A percentile compares a stretch with the other conserved stretches of the same genome.
These are phyloP conservation scores for Cordyceps cateniannulata DNA, from an alignment of 2,329 filamentous ascomycete genomes.

Conservation along the genomic window DNA sequence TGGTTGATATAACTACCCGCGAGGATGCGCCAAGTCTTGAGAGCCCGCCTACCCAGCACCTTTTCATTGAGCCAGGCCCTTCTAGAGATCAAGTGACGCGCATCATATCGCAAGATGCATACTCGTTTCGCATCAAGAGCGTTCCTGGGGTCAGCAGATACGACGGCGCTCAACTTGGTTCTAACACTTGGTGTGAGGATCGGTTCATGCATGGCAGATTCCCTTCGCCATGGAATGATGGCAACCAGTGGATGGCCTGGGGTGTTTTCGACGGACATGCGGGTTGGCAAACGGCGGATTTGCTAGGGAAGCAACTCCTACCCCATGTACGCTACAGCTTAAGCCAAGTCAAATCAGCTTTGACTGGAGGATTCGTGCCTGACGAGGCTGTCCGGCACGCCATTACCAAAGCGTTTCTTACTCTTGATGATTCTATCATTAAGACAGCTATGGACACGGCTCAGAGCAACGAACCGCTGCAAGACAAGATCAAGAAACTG, in stretches of 20 bases:
- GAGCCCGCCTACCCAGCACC: background rate
- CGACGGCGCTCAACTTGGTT: background rate
- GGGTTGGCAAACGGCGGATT: constrained; percentile 28
- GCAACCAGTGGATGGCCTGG: constrained; percentile 27
- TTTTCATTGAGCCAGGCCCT: background rate
- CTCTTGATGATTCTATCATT: constrained; percentile 47
- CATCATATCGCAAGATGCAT: background rate
- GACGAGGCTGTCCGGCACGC: background rate
- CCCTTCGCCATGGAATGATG: background rate
- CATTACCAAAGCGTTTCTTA: constrained; percentile 19
- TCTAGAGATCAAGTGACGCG: background rate
- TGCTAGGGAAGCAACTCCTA: constrained; percentile 25
- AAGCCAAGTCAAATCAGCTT: background rate
- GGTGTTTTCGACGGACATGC: constrained; percentile 31
- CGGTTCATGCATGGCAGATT: no score
- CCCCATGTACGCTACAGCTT: constrained; percentile 22
- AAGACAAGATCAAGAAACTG: constrained; percentile 15
- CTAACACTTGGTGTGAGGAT: constrained; percentile 1
- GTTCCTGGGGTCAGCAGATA: background rate
- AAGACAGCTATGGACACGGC: constrained; percentile 22
- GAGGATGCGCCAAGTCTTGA: background rate
- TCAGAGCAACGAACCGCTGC: constrained; percentile 16
- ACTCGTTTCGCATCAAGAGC: background rate
- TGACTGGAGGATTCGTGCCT: background rate
- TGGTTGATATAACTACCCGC: background rate